phyloP scores from a whole-genome alignment of 306 rosid species.

The Ormosia semicastrata region DNA sequence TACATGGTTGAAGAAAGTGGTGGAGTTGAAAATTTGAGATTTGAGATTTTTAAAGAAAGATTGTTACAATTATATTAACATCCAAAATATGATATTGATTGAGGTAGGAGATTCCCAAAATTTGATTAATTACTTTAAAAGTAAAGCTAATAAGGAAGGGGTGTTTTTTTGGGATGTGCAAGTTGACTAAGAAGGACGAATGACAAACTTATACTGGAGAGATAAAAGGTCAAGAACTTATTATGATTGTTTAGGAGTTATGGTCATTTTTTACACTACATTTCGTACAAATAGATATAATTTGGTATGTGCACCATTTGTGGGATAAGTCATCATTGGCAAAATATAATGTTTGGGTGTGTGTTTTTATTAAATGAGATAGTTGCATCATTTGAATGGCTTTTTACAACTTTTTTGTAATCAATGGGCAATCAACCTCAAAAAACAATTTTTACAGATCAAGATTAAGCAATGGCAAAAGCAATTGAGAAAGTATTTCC shows the following conservation, averaged over 20 bases:
- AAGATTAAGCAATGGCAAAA: background rate
- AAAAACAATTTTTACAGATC: background rate
- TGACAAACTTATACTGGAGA: no score
- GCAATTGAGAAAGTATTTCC: background rate
- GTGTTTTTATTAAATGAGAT: no score
- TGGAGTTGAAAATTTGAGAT: background rate
- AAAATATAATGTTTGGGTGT: no score
- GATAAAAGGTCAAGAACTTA: background rate
- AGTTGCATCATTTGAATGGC: background rate
- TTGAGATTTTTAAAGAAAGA: background rate
- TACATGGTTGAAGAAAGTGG: background rate
- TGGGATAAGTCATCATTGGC: no score
- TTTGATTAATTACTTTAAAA: background rate
- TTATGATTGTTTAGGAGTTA: background rate
- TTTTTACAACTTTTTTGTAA: background rate
- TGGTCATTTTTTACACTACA: background rate
- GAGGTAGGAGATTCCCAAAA: background rate
- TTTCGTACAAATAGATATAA: background rate
- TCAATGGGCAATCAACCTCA: background rate
- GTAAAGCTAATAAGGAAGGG: background rate
- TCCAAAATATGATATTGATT: background rate
- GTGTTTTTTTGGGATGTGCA: background rate
- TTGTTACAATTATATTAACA: background rate
- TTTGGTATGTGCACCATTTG: background rate
- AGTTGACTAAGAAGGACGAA: background rate